phyloP scores from a whole-genome alignment of 2,329 filamentous ascomycete genomes.

The Lizonia empirigonia region DNA sequence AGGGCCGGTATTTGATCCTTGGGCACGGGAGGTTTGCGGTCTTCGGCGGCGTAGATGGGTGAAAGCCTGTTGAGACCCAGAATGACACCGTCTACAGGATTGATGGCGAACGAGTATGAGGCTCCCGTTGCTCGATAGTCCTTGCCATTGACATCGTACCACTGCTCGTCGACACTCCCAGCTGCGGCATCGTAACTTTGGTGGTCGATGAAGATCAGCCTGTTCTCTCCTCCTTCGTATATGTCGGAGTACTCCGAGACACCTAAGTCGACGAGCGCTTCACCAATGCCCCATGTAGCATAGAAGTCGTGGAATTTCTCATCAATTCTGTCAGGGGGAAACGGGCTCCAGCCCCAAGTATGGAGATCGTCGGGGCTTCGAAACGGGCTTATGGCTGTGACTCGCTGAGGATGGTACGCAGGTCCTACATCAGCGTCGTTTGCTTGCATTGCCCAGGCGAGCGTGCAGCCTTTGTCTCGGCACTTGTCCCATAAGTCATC shows the following conservation, averaged over 20 bases:
- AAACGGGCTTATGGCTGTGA: conserved; percentile 12
- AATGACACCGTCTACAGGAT: conserved; percentile 24
- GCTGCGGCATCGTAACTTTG: neutral
- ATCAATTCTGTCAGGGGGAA: neutral
- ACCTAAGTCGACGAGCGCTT: conserved; percentile 20
- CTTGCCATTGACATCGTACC: conserved; percentile 15
- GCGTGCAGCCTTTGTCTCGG: conserved; percentile 20
- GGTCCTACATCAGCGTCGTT: conserved; percentile 14
- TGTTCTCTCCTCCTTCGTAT: conserved; percentile 22
- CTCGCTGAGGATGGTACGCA: conserved; percentile 12
- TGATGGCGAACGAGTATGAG: conserved; percentile 21
- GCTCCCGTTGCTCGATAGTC: conserved; percentile 22
- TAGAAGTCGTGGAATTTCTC: conserved; percentile 19
- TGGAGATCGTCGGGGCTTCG: conserved; percentile 10
- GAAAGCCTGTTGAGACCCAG: conserved; percentile 23
- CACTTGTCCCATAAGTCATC: conserved; percentile 18
- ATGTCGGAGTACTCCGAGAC: conserved; percentile 17
- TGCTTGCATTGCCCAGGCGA: conserved; percentile 20
- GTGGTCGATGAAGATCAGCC: conserved; percentile 18
- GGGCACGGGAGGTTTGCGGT: conserved; percentile 16
- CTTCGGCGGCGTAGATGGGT: conserved; percentile 17
- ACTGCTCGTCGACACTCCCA: conserved; percentile 15
- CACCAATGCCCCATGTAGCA: conserved; percentile 21
- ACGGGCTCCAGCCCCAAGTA: conserved; percentile 20
- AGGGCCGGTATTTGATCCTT: conserved; percentile 18